A percentile compares a stretch with the other conserved stretches of the same genome.
Evolutionary conservation across 148 eudicot genomes (phyloP).

Genomic region (Dysphania ambrosioides): DNA sequence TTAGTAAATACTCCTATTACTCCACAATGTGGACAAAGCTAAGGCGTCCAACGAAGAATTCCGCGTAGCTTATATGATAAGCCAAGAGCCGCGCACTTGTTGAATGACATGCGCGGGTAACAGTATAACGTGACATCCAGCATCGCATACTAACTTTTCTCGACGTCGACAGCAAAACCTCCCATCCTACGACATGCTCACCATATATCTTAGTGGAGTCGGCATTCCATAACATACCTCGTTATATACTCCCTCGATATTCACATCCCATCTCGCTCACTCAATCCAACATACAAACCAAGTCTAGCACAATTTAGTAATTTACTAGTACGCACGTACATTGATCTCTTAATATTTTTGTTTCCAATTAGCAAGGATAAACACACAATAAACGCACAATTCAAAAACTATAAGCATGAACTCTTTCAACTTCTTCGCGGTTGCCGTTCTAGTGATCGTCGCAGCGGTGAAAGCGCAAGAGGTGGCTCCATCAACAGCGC

Average conservation of each 20-base stretch:
- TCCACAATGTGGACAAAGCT: neutral
- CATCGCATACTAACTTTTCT: neutral
- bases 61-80: neutral
- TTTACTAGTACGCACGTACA: no score
- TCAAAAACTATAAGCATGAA: neutral
- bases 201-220: neutral
- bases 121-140: neutral
- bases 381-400: neutral
- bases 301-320: no score
- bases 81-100: neutral
- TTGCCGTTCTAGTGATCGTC: neutral
- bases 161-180: no score
- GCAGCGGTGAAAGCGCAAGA: slow-evolving; percentile 12
- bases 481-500: slow-evolving; percentile 11
- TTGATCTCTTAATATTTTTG: no score
- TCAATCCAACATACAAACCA: neutral
- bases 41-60: neutral
- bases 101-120: neutral
- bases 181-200: neutral
- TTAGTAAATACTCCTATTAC: no score
- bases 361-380: no score
- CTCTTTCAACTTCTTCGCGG: neutral
- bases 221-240: neutral
- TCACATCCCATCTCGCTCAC: slow-evolving; percentile 1
- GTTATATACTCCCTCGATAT: neutral